Conservation (phyloP, 179 eudicot species). For the Drosera spatulata region DNA sequence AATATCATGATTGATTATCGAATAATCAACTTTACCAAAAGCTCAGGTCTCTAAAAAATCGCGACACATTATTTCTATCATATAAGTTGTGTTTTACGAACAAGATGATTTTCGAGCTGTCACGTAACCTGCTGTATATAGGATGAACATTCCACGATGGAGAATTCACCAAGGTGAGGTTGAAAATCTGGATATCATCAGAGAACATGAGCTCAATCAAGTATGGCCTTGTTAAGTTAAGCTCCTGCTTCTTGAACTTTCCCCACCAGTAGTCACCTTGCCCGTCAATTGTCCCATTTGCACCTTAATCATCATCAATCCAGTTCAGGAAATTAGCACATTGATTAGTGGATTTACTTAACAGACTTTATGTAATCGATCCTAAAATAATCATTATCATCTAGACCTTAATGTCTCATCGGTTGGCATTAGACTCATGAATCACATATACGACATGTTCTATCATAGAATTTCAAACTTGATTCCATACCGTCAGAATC, state of each 20-base stretch:
- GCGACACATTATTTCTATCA: neutral
- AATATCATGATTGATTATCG: neutral
- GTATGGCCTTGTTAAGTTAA: constrained; percentile 59
- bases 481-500: neutral
- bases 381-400: neutral
- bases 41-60: neutral
- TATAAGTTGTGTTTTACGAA: neutral
- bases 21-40: neutral
- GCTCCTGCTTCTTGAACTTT: constrained; percentile 46
- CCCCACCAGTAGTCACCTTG: constrained; percentile 79
- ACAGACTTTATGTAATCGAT: neutral
- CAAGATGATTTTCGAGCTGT: neutral
- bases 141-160: constrained; percentile 25
- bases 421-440: too few relatives aligned
- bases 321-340: neutral
- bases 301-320: constrained; percentile 21
- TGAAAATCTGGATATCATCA: constrained; percentile 53
- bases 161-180: constrained; percentile 65
- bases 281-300: constrained; percentile 78
- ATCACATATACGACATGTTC: too few relatives aligned
- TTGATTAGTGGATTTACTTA: neutral
- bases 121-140: constrained; percentile 48
- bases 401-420: too few relatives aligned
- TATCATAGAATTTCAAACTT: neutral
- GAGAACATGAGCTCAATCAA: constrained; percentile 71